phyloP scores from a whole-genome alignment of 1,284 basidiomycete genomes.

The Ceratobasidium theobromae region DNA sequence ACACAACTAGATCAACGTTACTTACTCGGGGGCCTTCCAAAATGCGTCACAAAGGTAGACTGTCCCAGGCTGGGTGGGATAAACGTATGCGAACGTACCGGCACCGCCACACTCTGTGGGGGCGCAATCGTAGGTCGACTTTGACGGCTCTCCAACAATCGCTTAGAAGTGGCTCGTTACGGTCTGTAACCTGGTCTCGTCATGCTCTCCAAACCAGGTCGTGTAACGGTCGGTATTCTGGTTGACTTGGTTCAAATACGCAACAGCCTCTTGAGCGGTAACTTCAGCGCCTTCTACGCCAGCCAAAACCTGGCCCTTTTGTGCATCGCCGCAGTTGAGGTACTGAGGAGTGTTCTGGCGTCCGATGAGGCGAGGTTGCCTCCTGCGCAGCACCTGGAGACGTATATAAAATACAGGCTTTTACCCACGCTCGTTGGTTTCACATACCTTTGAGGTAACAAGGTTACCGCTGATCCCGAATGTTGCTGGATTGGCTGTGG shows the following conservation, averaged over 20 bases:
- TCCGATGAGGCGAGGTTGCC: slow-evolving; percentile 21
- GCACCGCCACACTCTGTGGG: not conserved
- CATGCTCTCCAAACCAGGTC: slow-evolving; percentile 34
- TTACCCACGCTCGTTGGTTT: not conserved
- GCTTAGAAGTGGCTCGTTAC: slow-evolving; percentile 9
- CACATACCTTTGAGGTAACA: slow-evolving; percentile 3
- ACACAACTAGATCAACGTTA: not conserved
- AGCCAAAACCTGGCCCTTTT: too few relatives aligned
- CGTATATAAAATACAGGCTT: slow-evolving; percentile 5
- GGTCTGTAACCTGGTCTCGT: not conserved
- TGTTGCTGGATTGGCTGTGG: slow-evolving; percentile 16
- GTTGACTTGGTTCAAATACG: too few relatives aligned
- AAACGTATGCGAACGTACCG: slow-evolving; percentile 1
- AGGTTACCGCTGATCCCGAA: slow-evolving; percentile 27
- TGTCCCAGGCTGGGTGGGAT: slow-evolving; percentile 17
- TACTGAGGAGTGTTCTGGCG: too few relatives aligned
- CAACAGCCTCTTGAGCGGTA: too few relatives aligned
- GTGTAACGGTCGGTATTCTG: too few relatives aligned
- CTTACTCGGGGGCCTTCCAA: slow-evolving; percentile 33
- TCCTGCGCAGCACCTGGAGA: slow-evolving; percentile 15
- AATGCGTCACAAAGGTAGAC: slow-evolving; percentile 34
- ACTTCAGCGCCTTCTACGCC: too few relatives aligned
- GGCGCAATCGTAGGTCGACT: slow-evolving; percentile 30
- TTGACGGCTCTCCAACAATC: slow-evolving; percentile 24
- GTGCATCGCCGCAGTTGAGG: too few relatives aligned